Base-by-base conservation (phyloP, 1,284 basidiomycete genomes). In the Sporisorium scitamineum region DNA sequence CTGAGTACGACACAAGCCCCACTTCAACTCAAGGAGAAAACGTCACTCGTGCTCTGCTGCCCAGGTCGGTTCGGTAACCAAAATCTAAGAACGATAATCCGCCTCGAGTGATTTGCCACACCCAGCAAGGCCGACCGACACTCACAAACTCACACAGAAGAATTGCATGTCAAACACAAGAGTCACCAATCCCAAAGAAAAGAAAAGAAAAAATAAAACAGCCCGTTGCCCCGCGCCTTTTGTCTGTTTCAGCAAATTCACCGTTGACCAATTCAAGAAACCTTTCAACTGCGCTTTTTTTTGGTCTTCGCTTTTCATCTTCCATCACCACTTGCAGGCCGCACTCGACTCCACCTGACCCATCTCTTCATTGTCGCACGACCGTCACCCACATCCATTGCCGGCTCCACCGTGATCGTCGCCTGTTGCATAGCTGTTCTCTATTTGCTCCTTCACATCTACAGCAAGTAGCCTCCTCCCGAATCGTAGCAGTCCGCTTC, bases 81-180 rank as follows among this genome's bases (percentile, higher is more conserved):
- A 42, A 54, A 41, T 3, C 24, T 6, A 26, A 26, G 3, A 24
- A 26, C 1, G 4, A 37, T 50, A 61, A 61, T 54, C 20, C 42
- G 59, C 24, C 42, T 37, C 34, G 42, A 26, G 24, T 61, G 44
- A 61, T 54, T 61, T 61, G 44, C 50, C 58, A 60, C 58, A 32
- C 34, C 39, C 18, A 16, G 18, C n/a, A 22, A 24, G 34, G 20
- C 31, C 5, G 32, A 10, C 8, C 22, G 8, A 22, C 20, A 13
- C 22, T n/a, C n/a, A n/a, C n/a, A n/a, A n/a, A n/a, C n/a, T n/a
- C n/a, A n/a, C n/a, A n/a, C n/a, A 14, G 34, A 34, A 34, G 13
- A 8, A 6, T 11, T 7, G 32, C 32, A 13, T 13, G 11, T n/a
- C n/a, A 3, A 34, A 34, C 10, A 34, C 10, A 34, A 34, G 32